Base-by-base conservation (phyloP, 441 rosid genomes). In the Melastoma candidum region DNA sequence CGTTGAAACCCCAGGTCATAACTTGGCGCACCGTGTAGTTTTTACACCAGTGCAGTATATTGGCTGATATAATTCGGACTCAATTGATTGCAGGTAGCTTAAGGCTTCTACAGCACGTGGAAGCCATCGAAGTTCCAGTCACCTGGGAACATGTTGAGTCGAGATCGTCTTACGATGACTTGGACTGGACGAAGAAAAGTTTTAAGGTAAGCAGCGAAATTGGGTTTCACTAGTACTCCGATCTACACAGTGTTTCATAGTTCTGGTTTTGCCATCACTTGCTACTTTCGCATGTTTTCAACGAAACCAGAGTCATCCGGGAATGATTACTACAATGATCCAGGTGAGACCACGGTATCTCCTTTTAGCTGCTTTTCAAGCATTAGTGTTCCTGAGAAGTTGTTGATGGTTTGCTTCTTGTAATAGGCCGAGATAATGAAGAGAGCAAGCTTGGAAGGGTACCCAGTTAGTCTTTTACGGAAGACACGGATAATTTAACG, bases 91-190 rank as follows among this genome's bases (percentile, higher is more conserved):
- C 79, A 90, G 97, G 63, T 78, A 78, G 97, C 73, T 57, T 90
- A 74, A 80, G 96, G 80, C 61, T 90, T 63, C 12, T 90, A 61
- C 96, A 87, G 75, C 87, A 81, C 49, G 97, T 84, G 60, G 80
- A 74, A 62, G 70, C 70, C 11, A 74, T 90, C 56, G 82, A 75
- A 72, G 82, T 68, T 59, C 96, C 95, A 13, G 63, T 49, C 52
- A 65, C 78, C n/a, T 76, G 83, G 81, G 75, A 71, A 24, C 77
- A 69, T 11, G 63, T 76, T 11, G 72, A 64, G 46, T 66, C 59
- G 44, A 76, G 74, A 26, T 44, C 72, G 63, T 70, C 36, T 29
- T 7, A 58, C 7, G 69, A 78, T 47, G 82, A 80, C 54, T 71
- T 90, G 56, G 26, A 73, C 52, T 87, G 96, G 97, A 67, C 78